Percentiles rank a stretch among this genome's conserved stretches.
Evolutionary conservation across 306 rosid genomes (phyloP).

Genomic region (Carpinus fangiana): DNA sequence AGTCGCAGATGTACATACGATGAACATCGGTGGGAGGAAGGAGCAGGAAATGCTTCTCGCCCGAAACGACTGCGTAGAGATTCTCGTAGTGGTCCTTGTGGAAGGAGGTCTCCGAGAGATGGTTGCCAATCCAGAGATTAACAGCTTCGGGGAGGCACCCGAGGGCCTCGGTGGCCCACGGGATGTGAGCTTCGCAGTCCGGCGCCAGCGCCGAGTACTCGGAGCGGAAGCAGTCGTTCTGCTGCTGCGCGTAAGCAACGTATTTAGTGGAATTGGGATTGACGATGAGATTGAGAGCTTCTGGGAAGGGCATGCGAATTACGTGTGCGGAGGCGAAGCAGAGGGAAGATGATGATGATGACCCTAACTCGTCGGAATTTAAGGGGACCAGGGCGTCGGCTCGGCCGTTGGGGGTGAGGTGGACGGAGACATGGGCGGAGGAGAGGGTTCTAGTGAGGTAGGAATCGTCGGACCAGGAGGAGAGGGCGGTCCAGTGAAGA

Average conservation of each 20-base stretch:
- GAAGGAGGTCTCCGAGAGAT: slow-evolving; percentile 57
- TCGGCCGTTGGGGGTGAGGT: slow-evolving; percentile 77
- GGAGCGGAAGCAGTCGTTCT: slow-evolving; percentile 66
- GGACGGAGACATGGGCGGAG: slow-evolving; percentile 57
- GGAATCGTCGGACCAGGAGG: slow-evolving; percentile 49
- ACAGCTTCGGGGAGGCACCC: slow-evolving; percentile 72
- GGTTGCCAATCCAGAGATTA: slow-evolving; percentile 78
- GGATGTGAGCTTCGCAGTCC: slow-evolving; percentile 61
- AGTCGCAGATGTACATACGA: slow-evolving; percentile 60
- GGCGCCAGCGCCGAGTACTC: slow-evolving; percentile 58
- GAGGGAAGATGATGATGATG: slow-evolving; percentile 10
- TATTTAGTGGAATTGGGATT: neutral
- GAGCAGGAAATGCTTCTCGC: slow-evolving; percentile 70
- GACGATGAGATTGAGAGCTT: slow-evolving; percentile 38
- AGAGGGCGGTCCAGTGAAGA: slow-evolving; percentile 73
- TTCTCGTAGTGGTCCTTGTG: slow-evolving; percentile 90
- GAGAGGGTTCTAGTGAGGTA: slow-evolving; percentile 61
- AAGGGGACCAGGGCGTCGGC: slow-evolving; percentile 60
- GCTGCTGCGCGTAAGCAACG: slow-evolving; percentile 82
- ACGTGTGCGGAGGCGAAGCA: slow-evolving; percentile 49
- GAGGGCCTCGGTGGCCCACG: slow-evolving; percentile 71
- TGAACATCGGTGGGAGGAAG: slow-evolving; percentile 83
- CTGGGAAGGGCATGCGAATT: slow-evolving; percentile 26
- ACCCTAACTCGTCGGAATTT: neutral
- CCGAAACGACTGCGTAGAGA: slow-evolving; percentile 74